These are phyloP conservation scores for Colletotrichum eremochloae DNA, from an alignment of 2,329 filamentous ascomycete species.

Conservation along the genomic window DNA sequence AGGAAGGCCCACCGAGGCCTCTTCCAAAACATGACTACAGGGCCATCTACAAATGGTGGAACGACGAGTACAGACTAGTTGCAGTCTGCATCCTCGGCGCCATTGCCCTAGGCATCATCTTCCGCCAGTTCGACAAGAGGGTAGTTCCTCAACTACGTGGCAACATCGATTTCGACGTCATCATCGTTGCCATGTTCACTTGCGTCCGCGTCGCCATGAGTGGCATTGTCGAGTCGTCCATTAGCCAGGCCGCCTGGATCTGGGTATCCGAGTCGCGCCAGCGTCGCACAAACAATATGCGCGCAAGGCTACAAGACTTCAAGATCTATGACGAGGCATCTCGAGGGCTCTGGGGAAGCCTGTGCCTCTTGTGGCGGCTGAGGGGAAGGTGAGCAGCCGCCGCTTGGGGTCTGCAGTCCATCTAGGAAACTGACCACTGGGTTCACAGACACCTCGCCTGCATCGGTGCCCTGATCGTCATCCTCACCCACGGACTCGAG, in stretches of 20 bases:
- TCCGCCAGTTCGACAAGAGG: constrained; percentile 50
- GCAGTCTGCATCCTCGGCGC: constrained; percentile 49
- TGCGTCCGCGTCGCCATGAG: constrained; percentile 53
- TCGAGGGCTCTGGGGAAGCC: constrained; percentile 52
- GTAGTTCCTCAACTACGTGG: constrained; percentile 48
- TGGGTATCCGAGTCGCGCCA: constrained; percentile 55
- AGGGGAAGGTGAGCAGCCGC: constrained; percentile 48
- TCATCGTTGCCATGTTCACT: constrained; percentile 55
- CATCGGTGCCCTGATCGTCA: constrained; percentile 53
- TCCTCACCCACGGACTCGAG: constrained; percentile 55
- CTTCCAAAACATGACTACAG: constrained; percentile 33
- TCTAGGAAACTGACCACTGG: constrained; percentile 5
- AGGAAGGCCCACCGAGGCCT: constrained; percentile 24
- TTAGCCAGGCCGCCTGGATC: constrained; percentile 57
- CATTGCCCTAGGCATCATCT: constrained; percentile 47
- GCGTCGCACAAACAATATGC: constrained; percentile 46
- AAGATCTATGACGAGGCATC: constrained; percentile 56
- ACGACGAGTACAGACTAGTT: constrained; percentile 53
- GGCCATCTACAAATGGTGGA: constrained; percentile 53
- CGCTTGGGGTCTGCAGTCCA: no score
- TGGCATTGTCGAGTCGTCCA: constrained; percentile 52
- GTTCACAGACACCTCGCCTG: constrained; percentile 52
- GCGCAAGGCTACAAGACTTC: constrained; percentile 54
- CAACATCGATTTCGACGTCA: constrained; percentile 51
- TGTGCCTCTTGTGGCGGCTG: constrained; percentile 53